Evolutionary conservation across 768 basidiomycete genomes (phyloP).

Genomic region (Trametes gibbosa): DNA sequence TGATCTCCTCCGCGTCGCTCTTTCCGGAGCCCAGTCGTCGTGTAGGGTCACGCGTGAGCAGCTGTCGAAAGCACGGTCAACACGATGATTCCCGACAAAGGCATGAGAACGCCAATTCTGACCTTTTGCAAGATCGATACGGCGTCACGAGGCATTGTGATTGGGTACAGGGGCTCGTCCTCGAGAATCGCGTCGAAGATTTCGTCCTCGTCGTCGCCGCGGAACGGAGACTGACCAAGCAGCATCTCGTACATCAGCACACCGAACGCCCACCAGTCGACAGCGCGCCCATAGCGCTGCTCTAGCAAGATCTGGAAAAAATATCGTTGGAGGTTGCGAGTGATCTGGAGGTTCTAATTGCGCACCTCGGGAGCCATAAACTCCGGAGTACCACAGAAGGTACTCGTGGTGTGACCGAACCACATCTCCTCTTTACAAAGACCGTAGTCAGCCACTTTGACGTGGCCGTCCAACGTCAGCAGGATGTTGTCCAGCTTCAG

Average conservation of each 20-base stretch:
- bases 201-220: constrained; percentile 99
- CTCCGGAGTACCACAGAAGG: constrained; percentile 99
- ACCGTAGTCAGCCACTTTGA: constrained; percentile 99
- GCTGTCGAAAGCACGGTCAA: constrained; percentile 40
- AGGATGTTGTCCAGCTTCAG: constrained; percentile 98
- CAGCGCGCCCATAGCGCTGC: constrained; percentile 96
- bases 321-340: not conserved
- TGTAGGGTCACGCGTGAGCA: constrained; percentile 87
- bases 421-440: constrained; percentile 99
- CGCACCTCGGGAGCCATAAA: constrained; percentile 98
- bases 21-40: constrained; percentile 91
- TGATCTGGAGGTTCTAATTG: not conserved
- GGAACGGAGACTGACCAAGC: constrained; percentile 97
- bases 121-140: constrained; percentile 96
- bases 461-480: constrained; percentile 93
- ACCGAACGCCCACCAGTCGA: constrained; percentile 99
- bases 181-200: constrained; percentile 99
- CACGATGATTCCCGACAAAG: not conserved
- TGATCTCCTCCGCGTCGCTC: constrained; percentile 95
- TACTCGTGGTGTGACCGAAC: constrained; percentile 93
- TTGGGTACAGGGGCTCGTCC: constrained; percentile 97
- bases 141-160: constrained; percentile 98
- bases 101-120: constrained; percentile 4
- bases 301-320: constrained; percentile 86
- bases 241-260: constrained; percentile 99